A percentile compares a stretch with the other conserved stretches of the same genome.
phyloP scores from a whole-genome alignment of 345 rosid genomes.

The Limnanthes douglasii region DNA sequence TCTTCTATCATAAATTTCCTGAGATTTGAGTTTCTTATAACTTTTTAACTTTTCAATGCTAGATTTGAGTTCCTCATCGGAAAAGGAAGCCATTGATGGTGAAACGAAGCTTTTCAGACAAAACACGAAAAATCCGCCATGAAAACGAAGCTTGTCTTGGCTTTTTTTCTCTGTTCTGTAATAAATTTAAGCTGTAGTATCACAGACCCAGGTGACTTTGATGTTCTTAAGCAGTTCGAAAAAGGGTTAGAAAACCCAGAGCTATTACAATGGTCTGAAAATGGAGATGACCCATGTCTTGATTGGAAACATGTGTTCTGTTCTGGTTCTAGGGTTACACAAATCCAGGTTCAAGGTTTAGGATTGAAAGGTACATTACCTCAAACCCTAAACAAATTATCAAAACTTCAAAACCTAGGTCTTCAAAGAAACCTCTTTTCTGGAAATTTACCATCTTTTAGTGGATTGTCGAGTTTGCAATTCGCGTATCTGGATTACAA shows the following conservation, averaged over 20 bases:
- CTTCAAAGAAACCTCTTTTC: slow-evolving; percentile 46
- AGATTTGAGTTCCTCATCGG: slow-evolving; percentile 17
- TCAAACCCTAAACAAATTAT: slow-evolving; percentile 35
- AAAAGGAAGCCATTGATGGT: slow-evolving; percentile 8
- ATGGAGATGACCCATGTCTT: slow-evolving; percentile 48
- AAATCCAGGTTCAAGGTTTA: slow-evolving; percentile 45
- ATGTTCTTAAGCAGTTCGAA: slow-evolving; percentile 34
- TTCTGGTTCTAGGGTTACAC: slow-evolving; percentile 27
- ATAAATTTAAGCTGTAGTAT: slow-evolving; percentile 16
- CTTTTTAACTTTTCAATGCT: slow-evolving; percentile 6
- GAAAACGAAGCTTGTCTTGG: slow-evolving; percentile 19
- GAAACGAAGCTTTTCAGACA: slow-evolving; percentile 11
- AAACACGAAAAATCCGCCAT: slow-evolving; percentile 13
- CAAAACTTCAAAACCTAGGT: slow-evolving; percentile 37
- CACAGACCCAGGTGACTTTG: slow-evolving; percentile 40
- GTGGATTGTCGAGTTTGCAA: slow-evolving; percentile 32
- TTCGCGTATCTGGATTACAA: slow-evolving; percentile 42
- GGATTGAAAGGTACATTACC: slow-evolving; percentile 60
- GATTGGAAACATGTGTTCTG: slow-evolving; percentile 46
- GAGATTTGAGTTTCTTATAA: too few species aligned
- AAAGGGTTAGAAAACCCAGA: slow-evolving; percentile 54
- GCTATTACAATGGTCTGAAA: slow-evolving; percentile 48
- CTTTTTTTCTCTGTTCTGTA: slow-evolving; percentile 10
- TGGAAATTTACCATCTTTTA: slow-evolving; percentile 45
- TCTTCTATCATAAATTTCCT: too few species aligned